Evolutionary conservation across 1,284 basidiomycete genomes (phyloP).

Genomic region (Ustilago curta): DNA sequence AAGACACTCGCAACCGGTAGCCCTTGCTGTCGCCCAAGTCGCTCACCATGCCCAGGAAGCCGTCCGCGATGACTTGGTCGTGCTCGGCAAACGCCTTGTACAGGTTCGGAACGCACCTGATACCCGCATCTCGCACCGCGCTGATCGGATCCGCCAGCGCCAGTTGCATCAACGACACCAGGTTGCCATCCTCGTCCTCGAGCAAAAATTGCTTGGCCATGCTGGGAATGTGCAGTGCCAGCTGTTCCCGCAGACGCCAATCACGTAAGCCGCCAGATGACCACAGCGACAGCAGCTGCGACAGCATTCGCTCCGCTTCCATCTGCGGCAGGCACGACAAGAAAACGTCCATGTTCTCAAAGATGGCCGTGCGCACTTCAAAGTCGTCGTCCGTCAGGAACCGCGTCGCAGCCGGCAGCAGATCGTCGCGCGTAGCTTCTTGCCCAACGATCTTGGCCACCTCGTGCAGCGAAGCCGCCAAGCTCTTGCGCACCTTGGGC

Average conservation of each 20-base stretch:
- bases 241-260: slow-evolving; percentile 85
- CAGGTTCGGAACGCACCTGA: slow-evolving; percentile 73
- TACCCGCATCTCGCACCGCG: slow-evolving; percentile 83
- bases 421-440: slow-evolving; percentile 77
- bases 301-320: slow-evolving; percentile 74
- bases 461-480: slow-evolving; percentile 89
- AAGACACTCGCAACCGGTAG: slow-evolving; percentile 65
- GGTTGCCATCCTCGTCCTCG: slow-evolving; percentile 66
- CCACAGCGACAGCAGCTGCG: slow-evolving; percentile 76
- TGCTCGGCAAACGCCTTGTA: slow-evolving; percentile 58
- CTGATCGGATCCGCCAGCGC: slow-evolving; percentile 84
- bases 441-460: slow-evolving; percentile 85
- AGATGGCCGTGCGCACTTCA: slow-evolving; percentile 75
- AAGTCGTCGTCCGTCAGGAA: slow-evolving; percentile 75
- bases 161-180: slow-evolving; percentile 74
- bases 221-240: slow-evolving; percentile 75
- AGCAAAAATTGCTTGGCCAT: slow-evolving; percentile 71
- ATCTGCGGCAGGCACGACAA: slow-evolving; percentile 74
- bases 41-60: slow-evolving; percentile 66
- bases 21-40: slow-evolving; percentile 58
- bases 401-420: slow-evolving; percentile 75
- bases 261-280: slow-evolving; percentile 75
- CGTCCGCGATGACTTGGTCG: slow-evolving; percentile 58
- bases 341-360: slow-evolving; percentile 70
- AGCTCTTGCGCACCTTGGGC: slow-evolving; percentile 78